Base-by-base conservation (phyloP, 108 stramenopile genomes). In the Nitzschia putrida region DNA sequence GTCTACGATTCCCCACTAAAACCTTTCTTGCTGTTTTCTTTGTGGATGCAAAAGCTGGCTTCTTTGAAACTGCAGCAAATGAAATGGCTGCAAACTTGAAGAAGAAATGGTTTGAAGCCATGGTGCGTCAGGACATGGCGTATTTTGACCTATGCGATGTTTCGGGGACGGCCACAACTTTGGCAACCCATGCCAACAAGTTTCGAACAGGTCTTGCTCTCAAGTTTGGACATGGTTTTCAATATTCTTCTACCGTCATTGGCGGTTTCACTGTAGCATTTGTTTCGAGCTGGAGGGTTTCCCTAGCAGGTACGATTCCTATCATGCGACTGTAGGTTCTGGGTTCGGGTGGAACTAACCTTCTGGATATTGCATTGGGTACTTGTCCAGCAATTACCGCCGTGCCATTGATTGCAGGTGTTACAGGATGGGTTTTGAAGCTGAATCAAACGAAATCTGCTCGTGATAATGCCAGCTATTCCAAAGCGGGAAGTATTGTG, bases 91-190 rank as follows among this genome's bases (percentile, higher is more conserved):
- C 42, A 0, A 69, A 64, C 21, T 38, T 80, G 9, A 77, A 84
- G 39, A 39, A 13, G 11, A 41, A 68, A 12, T 84, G 83, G 83
- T 80, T 87, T 52, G 64, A 68, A n/a, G 80, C 86, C 1, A 69
- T 87, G 12, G 66, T 87, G 16, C 53, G 78, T 20, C 76, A 83
- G 52, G 86, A 86, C 55, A 80, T 86, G 77, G 69, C 82, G 23
- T 86, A 81, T 63, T 81, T 69, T 68, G 85, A 86, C 42, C 42
- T 74, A 37, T 61, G 71, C 25, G 82, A 87, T 67, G 78, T 83
- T 12, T 61, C 81, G 0, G 80, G 71, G 10, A 60, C 77, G 5
- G 74, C 86, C 41, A 73, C 82, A 16, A 69, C 74, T 34, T 70
- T 82, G 22, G 45, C 72, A 9, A 67, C 66, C 0, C 78, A 77